Evolutionary conservation across 805 yeast species (phyloP).

Genomic region (Candida maltosa): DNA sequence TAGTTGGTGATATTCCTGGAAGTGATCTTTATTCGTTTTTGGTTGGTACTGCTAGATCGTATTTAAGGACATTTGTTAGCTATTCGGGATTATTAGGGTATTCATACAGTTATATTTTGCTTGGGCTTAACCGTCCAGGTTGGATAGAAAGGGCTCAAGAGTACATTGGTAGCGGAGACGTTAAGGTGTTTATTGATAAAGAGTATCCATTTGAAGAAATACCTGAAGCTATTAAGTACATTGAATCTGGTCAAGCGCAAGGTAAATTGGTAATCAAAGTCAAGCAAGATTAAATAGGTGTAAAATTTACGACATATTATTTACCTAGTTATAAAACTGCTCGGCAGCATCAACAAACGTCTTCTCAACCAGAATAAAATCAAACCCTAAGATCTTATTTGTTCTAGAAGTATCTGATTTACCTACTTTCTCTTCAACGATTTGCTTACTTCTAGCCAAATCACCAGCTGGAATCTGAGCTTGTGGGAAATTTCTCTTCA

Average conservation of each 20-base stretch:
- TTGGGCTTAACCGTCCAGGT: slow-evolving; percentile 1
- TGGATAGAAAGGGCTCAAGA: slow-evolving; percentile 27
- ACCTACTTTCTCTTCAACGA: slow-evolving; percentile 9
- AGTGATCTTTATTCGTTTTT: too few relatives aligned
- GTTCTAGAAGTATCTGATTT: slow-evolving; percentile 33
- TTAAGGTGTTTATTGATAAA: slow-evolving; percentile 52
- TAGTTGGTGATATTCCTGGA: slow-evolving; percentile 50
- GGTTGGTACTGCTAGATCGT: slow-evolving; percentile 10
- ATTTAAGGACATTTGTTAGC: neutral
- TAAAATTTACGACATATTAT: too few relatives aligned
- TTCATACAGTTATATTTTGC: slow-evolving; percentile 2
- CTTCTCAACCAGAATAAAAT: slow-evolving; percentile 34
- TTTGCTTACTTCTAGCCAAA: slow-evolving; percentile 1
- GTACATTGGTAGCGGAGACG: slow-evolving; percentile 42
- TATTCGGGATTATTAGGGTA: slow-evolving; percentile 5
- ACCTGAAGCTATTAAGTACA: slow-evolving; percentile 46
- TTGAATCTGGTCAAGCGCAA: slow-evolving; percentile 46
- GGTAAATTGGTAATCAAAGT: slow-evolving; percentile 67
- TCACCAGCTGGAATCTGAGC: slow-evolving; percentile 36
- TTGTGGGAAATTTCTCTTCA: slow-evolving; percentile 37
- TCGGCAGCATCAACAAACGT: slow-evolving; percentile 39
- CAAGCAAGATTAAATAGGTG: neutral
- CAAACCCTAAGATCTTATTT: slow-evolving; percentile 31
- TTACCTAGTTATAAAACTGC: slow-evolving; percentile 28
- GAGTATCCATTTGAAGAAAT: slow-evolving; percentile 47